Evolutionary conservation across 1,284 basidiomycete genomes (phyloP), one percentile per base, ranked within the genome.

Genomic region (Polyporus tsugae): DNA sequence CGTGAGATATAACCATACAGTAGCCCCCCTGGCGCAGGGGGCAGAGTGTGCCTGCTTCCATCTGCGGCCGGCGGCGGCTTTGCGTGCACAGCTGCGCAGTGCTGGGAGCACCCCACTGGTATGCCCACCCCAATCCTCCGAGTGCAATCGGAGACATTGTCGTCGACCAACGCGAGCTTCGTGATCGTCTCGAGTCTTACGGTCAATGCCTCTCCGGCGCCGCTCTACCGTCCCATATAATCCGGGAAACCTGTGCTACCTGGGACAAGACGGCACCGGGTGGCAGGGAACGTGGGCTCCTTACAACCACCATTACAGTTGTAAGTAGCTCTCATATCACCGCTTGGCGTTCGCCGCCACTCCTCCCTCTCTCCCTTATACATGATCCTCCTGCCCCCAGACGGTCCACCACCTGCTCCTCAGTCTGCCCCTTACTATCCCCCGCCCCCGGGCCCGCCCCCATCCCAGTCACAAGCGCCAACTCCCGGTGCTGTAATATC

Each of bases 401-500:
- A 70, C 66, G 72, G 67, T 29, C 66, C 66, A 58, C 44, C 65
- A n/a, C 64, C 70, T 62, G 38, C 60, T 9, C 52, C 66, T 19
- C 66, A 69, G 19, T 49, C 69, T 58, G 64, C 74, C 46, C 25
- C 62, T 63, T 66, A 63, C 53, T 66, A 25, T 41, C 63, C 59
- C 44, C 60, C 67, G 11, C 60, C 58, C 29, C 63, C 63, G 9
- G 65, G 41, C 6, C 69, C 64, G 3, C 55, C 52, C 25, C 39
- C 66, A 19, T 38, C 66, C 11, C n/a, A 65, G 17, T 60, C 66
- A 42, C 64, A 58, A 13, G 58, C 58, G 38, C 38, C 38, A 15
- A 13, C 22, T 11, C 58, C 17, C n/a, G 61, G 46, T n/a, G 61
- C 69, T 35, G 60, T 71, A 39, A 70, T 92, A 55, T 87, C 91